phyloP scores from a whole-genome alignment of 129 eudicot species.

The Calendula officinalis region DNA sequence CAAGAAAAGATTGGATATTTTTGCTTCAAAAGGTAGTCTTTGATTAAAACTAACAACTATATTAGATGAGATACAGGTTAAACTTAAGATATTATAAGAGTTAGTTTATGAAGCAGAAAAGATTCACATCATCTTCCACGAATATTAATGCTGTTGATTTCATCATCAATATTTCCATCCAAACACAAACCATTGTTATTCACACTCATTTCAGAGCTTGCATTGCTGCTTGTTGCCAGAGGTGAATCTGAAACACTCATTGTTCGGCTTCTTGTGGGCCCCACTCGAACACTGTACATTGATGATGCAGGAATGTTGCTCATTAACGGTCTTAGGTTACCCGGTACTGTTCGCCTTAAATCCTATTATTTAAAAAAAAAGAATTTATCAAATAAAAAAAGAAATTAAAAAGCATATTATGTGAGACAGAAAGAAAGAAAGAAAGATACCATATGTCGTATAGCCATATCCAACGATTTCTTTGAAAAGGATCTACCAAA shows the following conservation, averaged over 20 bases:
- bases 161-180: conserved; percentile 61
- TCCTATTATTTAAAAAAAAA: conserved; percentile 38
- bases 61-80: conserved; percentile 14
- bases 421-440: conserved; percentile 4
- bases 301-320: conserved; percentile 90
- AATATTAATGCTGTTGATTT: conserved; percentile 24
- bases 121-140: too few relatives aligned
- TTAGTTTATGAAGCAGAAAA: too few relatives aligned
- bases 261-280: conserved; percentile 61
- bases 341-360: conserved; percentile 74
- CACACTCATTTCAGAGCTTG: conserved; percentile 85
- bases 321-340: conserved; percentile 86
- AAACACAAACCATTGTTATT: conserved; percentile 46
- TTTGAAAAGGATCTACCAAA: conserved; percentile 88
- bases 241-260: conserved; percentile 79
- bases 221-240: conserved; percentile 86
- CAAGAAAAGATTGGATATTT: neutral
- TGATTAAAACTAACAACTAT: conserved; percentile 24
- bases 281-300: conserved; percentile 87
- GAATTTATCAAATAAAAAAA: too few relatives aligned
- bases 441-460: conserved; percentile 89
- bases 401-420: too few relatives aligned
- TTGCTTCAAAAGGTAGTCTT: neutral
- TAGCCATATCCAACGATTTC: conserved; percentile 98
- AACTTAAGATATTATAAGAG: neutral